Conservation (phyloP, 257 asterid genomes). For the Ehretia macrophylla region DNA sequence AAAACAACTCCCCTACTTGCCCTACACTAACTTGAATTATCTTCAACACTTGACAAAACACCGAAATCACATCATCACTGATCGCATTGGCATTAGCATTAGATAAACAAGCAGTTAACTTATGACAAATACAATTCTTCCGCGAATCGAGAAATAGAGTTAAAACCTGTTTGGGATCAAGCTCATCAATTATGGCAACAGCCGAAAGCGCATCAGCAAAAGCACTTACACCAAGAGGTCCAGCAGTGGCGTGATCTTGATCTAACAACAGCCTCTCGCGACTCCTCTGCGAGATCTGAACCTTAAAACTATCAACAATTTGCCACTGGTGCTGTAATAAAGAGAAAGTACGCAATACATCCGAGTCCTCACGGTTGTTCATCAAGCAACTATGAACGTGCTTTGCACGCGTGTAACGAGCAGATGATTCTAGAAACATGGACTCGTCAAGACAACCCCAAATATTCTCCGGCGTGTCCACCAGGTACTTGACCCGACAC, state of each 20-base stretch:
- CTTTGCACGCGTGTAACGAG: constrained; percentile 86
- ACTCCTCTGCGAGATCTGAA: constrained; percentile 89
- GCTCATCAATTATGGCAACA: constrained; percentile 77
- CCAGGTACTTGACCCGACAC: constrained; percentile 93
- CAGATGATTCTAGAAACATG: constrained; percentile 87
- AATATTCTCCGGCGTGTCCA: constrained; percentile 96
- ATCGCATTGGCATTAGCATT: constrained; percentile 52
- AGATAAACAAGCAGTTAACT: constrained; percentile 64
- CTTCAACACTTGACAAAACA: constrained; percentile 75
- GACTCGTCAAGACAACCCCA: constrained; percentile 99
- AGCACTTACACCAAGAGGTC: constrained; percentile 68
- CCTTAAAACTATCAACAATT: constrained; percentile 88
- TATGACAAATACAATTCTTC: constrained; percentile 68
- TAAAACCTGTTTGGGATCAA: constrained; percentile 75
- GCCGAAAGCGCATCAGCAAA: constrained; percentile 96
- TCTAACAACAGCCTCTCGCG: constrained; percentile 84
- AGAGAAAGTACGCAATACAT: constrained; percentile 69
- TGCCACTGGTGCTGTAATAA: constrained; percentile 98
- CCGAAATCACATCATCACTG: constrained; percentile 74
- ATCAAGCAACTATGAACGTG: constrained; percentile 68
- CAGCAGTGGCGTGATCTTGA: too few species aligned
- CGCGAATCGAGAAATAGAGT: constrained; percentile 75
- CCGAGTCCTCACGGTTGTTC: constrained; percentile 40
- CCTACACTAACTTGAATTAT: constrained; percentile 85
- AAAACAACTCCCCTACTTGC: constrained; percentile 91